phyloP scores from a whole-genome alignment of 2,329 filamentous ascomycete genomes.

The Myriosclerotinia curreyana region DNA sequence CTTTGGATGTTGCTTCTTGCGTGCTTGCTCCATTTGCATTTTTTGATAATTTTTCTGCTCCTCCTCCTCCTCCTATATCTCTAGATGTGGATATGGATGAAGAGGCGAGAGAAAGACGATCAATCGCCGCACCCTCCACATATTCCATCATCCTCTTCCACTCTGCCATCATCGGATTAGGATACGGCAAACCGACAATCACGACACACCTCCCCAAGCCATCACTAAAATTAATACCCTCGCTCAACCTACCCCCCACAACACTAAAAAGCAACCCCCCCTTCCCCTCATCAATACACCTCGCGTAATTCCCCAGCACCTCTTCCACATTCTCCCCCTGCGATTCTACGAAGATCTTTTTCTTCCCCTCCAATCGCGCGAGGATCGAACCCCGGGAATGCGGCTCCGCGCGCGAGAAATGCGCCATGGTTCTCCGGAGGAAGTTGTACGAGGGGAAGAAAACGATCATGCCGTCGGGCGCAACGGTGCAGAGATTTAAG shows the following conservation, averaged over 20 bases:
- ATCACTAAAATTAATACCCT: slow-evolving; percentile 98
- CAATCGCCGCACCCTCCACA: slow-evolving; percentile 61
- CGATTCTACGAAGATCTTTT: slow-evolving; percentile 60
- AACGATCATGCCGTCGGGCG: slow-evolving; percentile 86
- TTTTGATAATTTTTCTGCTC: too few relatives aligned
- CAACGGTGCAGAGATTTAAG: slow-evolving; percentile 65
- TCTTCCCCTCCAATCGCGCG: slow-evolving; percentile 56
- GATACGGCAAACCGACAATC: slow-evolving; percentile 89
- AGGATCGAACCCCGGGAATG: slow-evolving; percentile 47
- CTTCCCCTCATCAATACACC: slow-evolving; percentile 57
- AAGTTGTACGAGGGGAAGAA: slow-evolving; percentile 98
- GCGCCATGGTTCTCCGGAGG: slow-evolving; percentile 66
- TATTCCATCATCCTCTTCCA: slow-evolving; percentile 93
- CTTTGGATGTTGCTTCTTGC: slow-evolving; percentile 24
- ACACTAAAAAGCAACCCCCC: slow-evolving; percentile 86
- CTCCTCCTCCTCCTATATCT: slow-evolving; percentile 24
- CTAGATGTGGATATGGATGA: neutral
- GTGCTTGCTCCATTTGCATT: too few relatives aligned
- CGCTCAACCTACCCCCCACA: slow-evolving; percentile 89
- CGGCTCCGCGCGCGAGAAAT: slow-evolving; percentile 39
- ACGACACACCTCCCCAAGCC: slow-evolving; percentile 82
- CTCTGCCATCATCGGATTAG: slow-evolving; percentile 82
- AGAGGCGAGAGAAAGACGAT: slow-evolving; percentile 38
- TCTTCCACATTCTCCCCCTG: slow-evolving; percentile 54
- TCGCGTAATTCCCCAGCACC: slow-evolving; percentile 69